Percentiles rank a stretch among this genome's conserved stretches.
Evolutionary conservation across 495 filamentous ascomycete species (phyloP).

Genomic region (Neurospora sp.): DNA sequence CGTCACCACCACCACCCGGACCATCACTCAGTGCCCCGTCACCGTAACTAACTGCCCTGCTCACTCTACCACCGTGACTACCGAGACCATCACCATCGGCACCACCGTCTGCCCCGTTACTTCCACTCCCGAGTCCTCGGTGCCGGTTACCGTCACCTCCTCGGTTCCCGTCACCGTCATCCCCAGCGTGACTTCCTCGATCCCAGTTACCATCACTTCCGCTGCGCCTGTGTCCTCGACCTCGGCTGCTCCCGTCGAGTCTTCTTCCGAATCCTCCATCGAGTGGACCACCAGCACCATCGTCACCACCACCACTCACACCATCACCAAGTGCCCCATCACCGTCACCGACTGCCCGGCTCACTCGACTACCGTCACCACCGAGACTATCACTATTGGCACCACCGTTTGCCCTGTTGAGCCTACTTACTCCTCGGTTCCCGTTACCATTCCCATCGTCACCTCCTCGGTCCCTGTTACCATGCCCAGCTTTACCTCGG

Average conservation of each 20-base stretch:
- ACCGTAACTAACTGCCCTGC: conserved; percentile 50
- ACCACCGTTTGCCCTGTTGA: conserved; percentile 50
- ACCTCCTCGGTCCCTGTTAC: neutral
- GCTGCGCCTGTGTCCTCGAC: neutral
- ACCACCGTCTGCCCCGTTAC: conserved; percentile 40
- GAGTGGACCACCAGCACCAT: conserved; percentile 46
- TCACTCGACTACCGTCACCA: conserved; percentile 38
- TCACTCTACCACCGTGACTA: conserved; percentile 38
- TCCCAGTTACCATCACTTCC: neutral
- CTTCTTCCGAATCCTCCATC: conserved; percentile 3
- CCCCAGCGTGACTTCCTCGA: neutral
- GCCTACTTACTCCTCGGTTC: conserved; percentile 2
- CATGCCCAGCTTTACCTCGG: neutral
- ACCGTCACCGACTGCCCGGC: conserved; percentile 49
- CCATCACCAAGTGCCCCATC: conserved; percentile 46
- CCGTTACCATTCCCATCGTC: neutral
- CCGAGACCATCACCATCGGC: conserved; percentile 43
- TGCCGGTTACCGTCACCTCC: neutral
- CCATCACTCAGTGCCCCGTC: conserved; percentile 46
- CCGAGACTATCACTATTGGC: conserved; percentile 43
- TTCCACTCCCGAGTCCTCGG: neutral
- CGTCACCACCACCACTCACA: conserved; percentile 46
- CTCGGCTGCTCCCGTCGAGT: neutral
- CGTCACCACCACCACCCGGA: conserved; percentile 45
- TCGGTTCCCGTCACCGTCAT: neutral